Evolutionary conservation across 495 filamentous ascomycete genomes (phyloP), one percentile per base, ranked within the genome.

Genomic region (Cladorrhinum samala): DNA sequence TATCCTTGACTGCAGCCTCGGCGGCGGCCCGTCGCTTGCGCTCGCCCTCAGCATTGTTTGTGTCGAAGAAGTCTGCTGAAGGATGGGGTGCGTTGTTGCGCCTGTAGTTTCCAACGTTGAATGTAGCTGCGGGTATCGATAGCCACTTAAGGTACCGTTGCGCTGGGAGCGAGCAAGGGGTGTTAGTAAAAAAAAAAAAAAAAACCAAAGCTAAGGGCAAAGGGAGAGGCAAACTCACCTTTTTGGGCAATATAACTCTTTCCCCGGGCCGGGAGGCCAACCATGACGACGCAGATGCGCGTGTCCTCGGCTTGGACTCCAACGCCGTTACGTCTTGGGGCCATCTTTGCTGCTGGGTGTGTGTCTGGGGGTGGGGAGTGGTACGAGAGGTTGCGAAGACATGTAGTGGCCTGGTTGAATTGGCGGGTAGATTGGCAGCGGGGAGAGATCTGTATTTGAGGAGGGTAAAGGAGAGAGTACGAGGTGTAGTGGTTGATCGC

Each of bases 241-340:
- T 96, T 96, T 62, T 93, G 89, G 33, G 93, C 92, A 63, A 98
- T 97, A 61, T 95, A 84, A 70, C 87, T 93, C 78, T 98, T 98
- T 63, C 93, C 93, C 49, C 93, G 79, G 51, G 93, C 93, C 38
- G 93, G 93, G 55, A 98, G 76, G 39, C 93, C 93, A 44, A 98
- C 93, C 93, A 98, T 96, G 50, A 97, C 88, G n/a, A 98, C 91
- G 62, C 91, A 96, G 68, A 98, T 95, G 64, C 86, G 87, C 25
- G 88, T 90, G 61, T 96, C 89, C 73, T 96, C 93, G 56, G 87
- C 88, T 88, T 94, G 83, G 56, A 77, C 65, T 30, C 68, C 75
- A 57, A 72, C 60, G 53, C 73, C 72, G 49, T 76, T 77, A 68
- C 65, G 70, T 52, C 57, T 68, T 48, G 70, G 71, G 56, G 70